phyloP scores from a whole-genome alignment of 2,329 filamentous ascomycete species.

The Tolypocladium guangdongense region DNA sequence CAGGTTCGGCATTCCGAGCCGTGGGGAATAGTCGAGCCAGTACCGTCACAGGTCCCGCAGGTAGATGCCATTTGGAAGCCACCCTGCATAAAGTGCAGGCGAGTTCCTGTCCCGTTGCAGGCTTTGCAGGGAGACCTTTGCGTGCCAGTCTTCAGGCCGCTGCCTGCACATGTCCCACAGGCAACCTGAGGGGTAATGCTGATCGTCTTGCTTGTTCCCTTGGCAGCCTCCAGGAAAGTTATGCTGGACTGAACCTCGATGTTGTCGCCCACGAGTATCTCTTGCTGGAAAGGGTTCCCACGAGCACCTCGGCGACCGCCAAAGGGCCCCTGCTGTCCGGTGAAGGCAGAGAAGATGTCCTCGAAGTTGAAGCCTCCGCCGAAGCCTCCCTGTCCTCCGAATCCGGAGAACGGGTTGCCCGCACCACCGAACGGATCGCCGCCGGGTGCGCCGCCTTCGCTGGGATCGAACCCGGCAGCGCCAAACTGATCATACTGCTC shows the following conservation, averaged over 20 bases:
- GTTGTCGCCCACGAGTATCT: slow-evolving; percentile 85
- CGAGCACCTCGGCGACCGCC: slow-evolving; percentile 41
- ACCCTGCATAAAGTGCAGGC: slow-evolving; percentile 80
- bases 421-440: slow-evolving; percentile 53
- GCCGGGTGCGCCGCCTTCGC: slow-evolving; percentile 50
- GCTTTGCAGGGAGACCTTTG: slow-evolving; percentile 62
- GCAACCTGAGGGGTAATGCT: slow-evolving; percentile 69
- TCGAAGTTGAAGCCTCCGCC: slow-evolving; percentile 87
- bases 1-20: slow-evolving; percentile 76
- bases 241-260: slow-evolving; percentile 92
- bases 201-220: slow-evolving; percentile 82
- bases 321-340: slow-evolving; percentile 44
- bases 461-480: slow-evolving; percentile 75
- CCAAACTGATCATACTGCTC: slow-evolving; percentile 89
- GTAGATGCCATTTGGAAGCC: slow-evolving; percentile 95
- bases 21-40: slow-evolving; percentile 63
- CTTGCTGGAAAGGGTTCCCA: slow-evolving; percentile 57
- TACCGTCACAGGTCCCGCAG: slow-evolving; percentile 71
- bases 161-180: slow-evolving; percentile 75
- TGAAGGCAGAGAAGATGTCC: slow-evolving; percentile 85
- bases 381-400: slow-evolving; percentile 52
- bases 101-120: slow-evolving; percentile 78
- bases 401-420: slow-evolving; percentile 53
- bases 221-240: slow-evolving; percentile 92
- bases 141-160: slow-evolving; percentile 71